Percentiles rank a stretch among this genome's conserved stretches.
phyloP scores from a whole-genome alignment of 257 asterid species.

The Capsicum pubescens region DNA sequence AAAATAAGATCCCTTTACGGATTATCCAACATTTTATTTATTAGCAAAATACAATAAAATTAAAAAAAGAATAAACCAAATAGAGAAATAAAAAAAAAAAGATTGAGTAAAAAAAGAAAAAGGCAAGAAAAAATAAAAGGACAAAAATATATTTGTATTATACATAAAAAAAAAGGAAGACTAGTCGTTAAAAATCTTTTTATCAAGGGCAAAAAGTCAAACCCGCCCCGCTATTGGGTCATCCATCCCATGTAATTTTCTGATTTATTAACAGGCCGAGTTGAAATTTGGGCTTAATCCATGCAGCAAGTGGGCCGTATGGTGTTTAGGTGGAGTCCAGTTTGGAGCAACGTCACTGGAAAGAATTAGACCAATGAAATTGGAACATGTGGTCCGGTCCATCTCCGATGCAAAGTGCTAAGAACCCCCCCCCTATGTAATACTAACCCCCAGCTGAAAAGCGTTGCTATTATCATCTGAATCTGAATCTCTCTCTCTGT shows the following conservation, averaged over 20 bases:
- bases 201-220: not conserved
- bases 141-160: too few species aligned
- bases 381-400: not conserved
- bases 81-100: too few species aligned
- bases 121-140: too few species aligned
- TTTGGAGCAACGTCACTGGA: not conserved
- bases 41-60: too few species aligned
- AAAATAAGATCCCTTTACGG: too few species aligned
- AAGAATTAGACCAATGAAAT: not conserved
- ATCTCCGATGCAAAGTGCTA: conserved; percentile 7
- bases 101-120: too few species aligned
- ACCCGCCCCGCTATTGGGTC: too few species aligned
- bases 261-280: not conserved
- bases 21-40: too few species aligned
- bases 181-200: too few species aligned
- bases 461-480: not conserved
- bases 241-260: not conserved
- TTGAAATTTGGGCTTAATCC: not conserved
- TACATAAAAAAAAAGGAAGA: too few species aligned
- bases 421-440: not conserved
- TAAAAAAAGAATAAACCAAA: too few species aligned
- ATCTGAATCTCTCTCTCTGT: conserved; percentile 13
- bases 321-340: not conserved
- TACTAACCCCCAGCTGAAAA: not conserved
- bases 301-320: not conserved